Evolutionary conservation across 2,329 filamentous ascomycete species (phyloP), one percentile per base, ranked within the genome.

Genomic region (Fusarium sp.): DNA sequence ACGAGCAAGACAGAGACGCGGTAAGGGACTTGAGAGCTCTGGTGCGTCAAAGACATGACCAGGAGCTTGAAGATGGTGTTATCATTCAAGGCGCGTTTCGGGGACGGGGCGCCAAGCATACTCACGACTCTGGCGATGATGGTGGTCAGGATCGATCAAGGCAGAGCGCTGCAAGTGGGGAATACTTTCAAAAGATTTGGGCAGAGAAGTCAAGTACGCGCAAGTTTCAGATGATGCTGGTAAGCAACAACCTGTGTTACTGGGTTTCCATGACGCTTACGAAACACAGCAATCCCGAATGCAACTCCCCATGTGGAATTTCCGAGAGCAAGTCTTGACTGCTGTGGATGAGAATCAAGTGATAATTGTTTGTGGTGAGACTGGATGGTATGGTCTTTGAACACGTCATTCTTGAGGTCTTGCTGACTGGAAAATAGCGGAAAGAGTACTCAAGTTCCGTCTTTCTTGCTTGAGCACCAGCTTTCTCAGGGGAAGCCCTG

Each of bases 371-470:
- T 98, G 95, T 79, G 96, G 96, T 79, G 96, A 99, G 83, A 99
- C 96, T 6, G 96, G 96, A 75, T 98, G 93, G 87, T 89, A 85
- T 76, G 81, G 24, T 31, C 22, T n/a, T 36, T 48, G 12, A 35
- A 10, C 26, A 22, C 15, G 15, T 14, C 15, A 22, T 30, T 14
- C 28, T n/a, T 14, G 26, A 11, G 39, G n/a, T 15, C 50, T n/a
- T 10, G 47, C 75, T 84, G 56, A 81, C 58, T 20, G 15, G 45
- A 62, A 36, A 18, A 71, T 56, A 87, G 91, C 80, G 96, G 96
- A 72, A 99, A 99, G 85, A 98, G 95, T 81, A 99, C 96, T 0
- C 96, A 99, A 78, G 92, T 98, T n/a, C 96, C 96, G 10, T 92
- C 95, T 1, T 98, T 97, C 79, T 89, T 99, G 60, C 86, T 99